Evolutionary conservation across 2,329 filamentous ascomycete genomes (phyloP).

Genomic region (Sphaerostilbella broomeana): DNA sequence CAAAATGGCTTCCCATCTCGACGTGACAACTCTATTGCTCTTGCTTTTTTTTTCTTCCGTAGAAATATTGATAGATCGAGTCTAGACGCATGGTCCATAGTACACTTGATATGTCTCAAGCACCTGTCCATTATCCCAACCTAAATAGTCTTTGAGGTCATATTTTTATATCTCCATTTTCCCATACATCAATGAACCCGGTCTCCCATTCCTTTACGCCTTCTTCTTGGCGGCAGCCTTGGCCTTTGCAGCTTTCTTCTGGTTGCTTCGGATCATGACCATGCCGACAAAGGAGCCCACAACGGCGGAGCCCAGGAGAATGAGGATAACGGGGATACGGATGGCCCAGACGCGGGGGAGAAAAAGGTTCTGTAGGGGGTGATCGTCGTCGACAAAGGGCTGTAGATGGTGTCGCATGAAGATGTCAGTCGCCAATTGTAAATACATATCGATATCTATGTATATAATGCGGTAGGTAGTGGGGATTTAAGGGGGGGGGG

Average conservation of each 20-base stretch:
- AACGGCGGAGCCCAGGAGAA: slow-evolving; percentile 84
- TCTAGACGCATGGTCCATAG: no score
- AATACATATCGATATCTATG: no score
- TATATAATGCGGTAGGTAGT: no score
- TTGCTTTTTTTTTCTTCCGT: background rate
- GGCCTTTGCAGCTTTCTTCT: slow-evolving; percentile 93
- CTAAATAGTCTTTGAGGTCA: background rate
- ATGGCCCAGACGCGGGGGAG: slow-evolving; percentile 98
- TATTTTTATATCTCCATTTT: background rate
- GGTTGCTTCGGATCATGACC: slow-evolving; percentile 98
- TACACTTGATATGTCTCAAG: no score
- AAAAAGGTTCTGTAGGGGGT: slow-evolving; percentile 91
- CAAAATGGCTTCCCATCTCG: slow-evolving; percentile 15
- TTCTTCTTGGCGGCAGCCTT: slow-evolving; percentile 84
- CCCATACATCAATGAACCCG: background rate
- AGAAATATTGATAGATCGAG: background rate
- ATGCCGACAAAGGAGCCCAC: slow-evolving; percentile 93
- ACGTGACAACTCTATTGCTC: slow-evolving; percentile 11
- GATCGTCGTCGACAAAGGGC: slow-evolving; percentile 95
- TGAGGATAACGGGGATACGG: slow-evolving; percentile 93
- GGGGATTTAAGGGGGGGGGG: background rate
- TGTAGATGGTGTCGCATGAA: slow-evolving; percentile 33
- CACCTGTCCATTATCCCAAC: no score
- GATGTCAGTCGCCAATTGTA: no score
- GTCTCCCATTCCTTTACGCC: slow-evolving; percentile 45